Evolutionary conservation across 1,139 yeast genomes (phyloP).

Genomic region (Nematodospora anomalae): DNA sequence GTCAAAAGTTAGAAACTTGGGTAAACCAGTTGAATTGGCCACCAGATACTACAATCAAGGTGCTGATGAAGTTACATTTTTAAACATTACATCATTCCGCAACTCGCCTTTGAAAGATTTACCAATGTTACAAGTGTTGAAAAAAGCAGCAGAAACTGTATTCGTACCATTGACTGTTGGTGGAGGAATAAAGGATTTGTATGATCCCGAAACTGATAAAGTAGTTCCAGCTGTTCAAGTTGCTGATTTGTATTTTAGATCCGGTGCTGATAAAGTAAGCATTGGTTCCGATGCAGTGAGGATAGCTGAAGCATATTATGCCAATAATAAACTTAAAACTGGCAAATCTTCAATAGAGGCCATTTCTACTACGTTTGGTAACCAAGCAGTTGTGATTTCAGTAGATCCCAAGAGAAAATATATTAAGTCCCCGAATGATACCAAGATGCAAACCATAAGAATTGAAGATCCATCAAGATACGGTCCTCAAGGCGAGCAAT

Average conservation of each 20-base stretch:
- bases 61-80: constrained; percentile 93
- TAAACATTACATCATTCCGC: constrained; percentile 92
- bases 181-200: constrained; percentile 90
- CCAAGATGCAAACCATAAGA: constrained; percentile 56
- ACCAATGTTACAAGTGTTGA: constrained; percentile 91
- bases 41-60: constrained; percentile 88
- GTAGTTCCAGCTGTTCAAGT: constrained; percentile 81
- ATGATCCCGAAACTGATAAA: constrained; percentile 74
- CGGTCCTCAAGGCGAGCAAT: constrained; percentile 85
- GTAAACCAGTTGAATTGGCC: constrained; percentile 94
- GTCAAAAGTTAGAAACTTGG: constrained; percentile 76
- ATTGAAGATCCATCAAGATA: constrained; percentile 45
- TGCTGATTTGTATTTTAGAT: constrained; percentile 84
- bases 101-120: constrained; percentile 88
- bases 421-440: constrained; percentile 57
- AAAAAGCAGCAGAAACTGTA: constrained; percentile 79
- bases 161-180: constrained; percentile 97
- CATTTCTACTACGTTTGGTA: constrained; percentile 87
- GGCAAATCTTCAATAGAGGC: constrained; percentile 90
- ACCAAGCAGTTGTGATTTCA: constrained; percentile 94
- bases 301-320: constrained; percentile 82
- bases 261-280: constrained; percentile 97
- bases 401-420: constrained; percentile 93
- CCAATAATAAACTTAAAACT: constrained; percentile 52
- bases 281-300: constrained; percentile 96